phyloP scores from a whole-genome alignment of 176 grass and related monocot species.

The Calamus simplicifolius region DNA sequence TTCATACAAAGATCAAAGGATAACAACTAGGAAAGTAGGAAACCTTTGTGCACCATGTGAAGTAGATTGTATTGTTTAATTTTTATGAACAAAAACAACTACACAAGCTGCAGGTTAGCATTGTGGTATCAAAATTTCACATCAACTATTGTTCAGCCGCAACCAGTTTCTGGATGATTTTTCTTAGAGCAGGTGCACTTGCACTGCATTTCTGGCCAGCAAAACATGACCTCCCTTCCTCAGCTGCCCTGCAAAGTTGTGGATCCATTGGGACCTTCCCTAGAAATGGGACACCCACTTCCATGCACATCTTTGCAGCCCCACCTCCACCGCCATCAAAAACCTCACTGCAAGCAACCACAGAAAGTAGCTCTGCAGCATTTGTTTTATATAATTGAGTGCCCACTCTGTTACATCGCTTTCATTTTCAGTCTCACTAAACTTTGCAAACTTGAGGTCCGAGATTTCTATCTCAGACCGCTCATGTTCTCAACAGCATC shows the following conservation, averaged over 20 bases:
- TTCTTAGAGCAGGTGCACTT: constrained; percentile 62
- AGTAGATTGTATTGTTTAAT: too few relatives aligned
- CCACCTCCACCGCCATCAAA: constrained; percentile 79
- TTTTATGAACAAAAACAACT: too few relatives aligned
- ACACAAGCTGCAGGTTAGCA: too few relatives aligned
- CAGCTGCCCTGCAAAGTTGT: constrained; percentile 69
- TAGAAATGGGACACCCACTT: constrained; percentile 79
- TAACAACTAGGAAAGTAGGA: too few relatives aligned
- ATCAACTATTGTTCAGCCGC: constrained; percentile 15
- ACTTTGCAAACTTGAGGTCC: constrained; percentile 51
- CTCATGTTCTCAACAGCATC: constrained; percentile 82
- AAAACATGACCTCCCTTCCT: constrained; percentile 95
- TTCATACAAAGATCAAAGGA: too few relatives aligned
- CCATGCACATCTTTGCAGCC: constrained; percentile 66
- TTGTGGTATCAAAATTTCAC: too few relatives aligned
- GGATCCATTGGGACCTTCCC: constrained; percentile 96
- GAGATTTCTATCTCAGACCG: constrained; percentile 46
- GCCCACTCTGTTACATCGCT: constrained; percentile 43
- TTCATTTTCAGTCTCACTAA: constrained; percentile 33
- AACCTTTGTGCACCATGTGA: too few relatives aligned
- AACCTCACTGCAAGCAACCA: constrained; percentile 61
- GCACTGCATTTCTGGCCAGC: constrained; percentile 57
- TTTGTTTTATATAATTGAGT: constrained; percentile 53
- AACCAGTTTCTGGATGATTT: constrained; percentile 70
- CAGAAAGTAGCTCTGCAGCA: constrained; percentile 55